These are phyloP conservation scores for Eleusine coracana DNA, from an alignment of 176 grass and related monocot species.

Conservation along the genomic window DNA sequence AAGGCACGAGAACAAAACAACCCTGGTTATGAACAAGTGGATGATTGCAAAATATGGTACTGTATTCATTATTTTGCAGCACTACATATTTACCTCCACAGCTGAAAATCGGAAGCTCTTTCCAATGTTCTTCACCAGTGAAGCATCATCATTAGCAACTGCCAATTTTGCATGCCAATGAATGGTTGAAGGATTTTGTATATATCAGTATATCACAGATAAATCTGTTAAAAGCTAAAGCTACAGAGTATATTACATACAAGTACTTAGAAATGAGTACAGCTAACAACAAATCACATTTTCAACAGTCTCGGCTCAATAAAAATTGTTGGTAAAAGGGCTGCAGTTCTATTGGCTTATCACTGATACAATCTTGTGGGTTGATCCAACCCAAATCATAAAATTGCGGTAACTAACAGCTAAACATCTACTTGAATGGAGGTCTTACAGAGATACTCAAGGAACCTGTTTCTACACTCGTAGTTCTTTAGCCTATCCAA, in stretches of 20 bases:
- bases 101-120: conserved; percentile 91
- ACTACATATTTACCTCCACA: conserved; percentile 60
- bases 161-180: conserved; percentile 19
- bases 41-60: conserved; percentile 18
- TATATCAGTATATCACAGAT: neutral
- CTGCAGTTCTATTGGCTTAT: neutral
- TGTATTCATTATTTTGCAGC: conserved; percentile 2
- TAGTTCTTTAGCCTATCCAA: neutral
- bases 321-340: neutral
- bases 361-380: neutral
- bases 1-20: conserved; percentile 26
- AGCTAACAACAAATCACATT: conserved; percentile 17
- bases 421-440: neutral
- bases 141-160: conserved; percentile 88
- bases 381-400: neutral
- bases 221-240: conserved; percentile 16
- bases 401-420: conserved; percentile 6
- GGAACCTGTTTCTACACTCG: neutral
- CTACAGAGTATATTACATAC: neutral
- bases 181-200: neutral
- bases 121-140: conserved; percentile 77
- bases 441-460: neutral
- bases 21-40: conserved; percentile 5
- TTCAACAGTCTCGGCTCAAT: neutral
- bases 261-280: neutral